Evolutionary conservation across 2,329 filamentous ascomycete genomes (phyloP).

Genomic region (Pezicula rhizophila): DNA sequence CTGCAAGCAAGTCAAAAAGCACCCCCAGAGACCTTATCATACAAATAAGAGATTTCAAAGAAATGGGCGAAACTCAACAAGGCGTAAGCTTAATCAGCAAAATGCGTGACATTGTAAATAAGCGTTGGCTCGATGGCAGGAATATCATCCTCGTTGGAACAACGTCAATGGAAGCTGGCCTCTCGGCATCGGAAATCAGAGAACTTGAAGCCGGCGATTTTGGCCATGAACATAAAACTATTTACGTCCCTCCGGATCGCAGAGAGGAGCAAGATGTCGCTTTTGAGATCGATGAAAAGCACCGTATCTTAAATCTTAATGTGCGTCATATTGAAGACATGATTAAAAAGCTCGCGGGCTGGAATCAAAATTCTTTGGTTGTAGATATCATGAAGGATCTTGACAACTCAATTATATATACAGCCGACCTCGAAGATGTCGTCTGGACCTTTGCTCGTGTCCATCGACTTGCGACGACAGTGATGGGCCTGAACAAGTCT

Average conservation of each 20-base stretch:
- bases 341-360: constrained; percentile 34
- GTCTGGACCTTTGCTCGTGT: constrained; percentile 55
- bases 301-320: constrained; percentile 50
- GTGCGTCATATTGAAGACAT: constrained; percentile 59
- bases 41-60: constrained; percentile 75
- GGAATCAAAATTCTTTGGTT: constrained; percentile 8
- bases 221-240: constrained; percentile 43
- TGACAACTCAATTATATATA: constrained; percentile 15
- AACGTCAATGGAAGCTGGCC: constrained; percentile 47
- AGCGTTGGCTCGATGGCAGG: constrained; percentile 63
- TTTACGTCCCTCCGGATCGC: constrained; percentile 46
- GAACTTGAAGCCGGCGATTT: constrained; percentile 36
- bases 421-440: constrained; percentile 39
- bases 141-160: constrained; percentile 77
- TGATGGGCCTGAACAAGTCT: constrained; percentile 35
- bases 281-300: constrained; percentile 42
- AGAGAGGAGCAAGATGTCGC: constrained; percentile 30
- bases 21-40: constrained; percentile 52
- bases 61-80: constrained; percentile 63
- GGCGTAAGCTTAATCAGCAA: constrained; percentile 64
- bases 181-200: constrained; percentile 33
- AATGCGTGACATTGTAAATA: constrained; percentile 66
- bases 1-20: constrained; percentile 18
- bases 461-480: constrained; percentile 49
- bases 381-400: constrained; percentile 23